Evolutionary conservation across 495 filamentous ascomycete species (phyloP).

Genomic region (Aspergillus bertholletiae): DNA sequence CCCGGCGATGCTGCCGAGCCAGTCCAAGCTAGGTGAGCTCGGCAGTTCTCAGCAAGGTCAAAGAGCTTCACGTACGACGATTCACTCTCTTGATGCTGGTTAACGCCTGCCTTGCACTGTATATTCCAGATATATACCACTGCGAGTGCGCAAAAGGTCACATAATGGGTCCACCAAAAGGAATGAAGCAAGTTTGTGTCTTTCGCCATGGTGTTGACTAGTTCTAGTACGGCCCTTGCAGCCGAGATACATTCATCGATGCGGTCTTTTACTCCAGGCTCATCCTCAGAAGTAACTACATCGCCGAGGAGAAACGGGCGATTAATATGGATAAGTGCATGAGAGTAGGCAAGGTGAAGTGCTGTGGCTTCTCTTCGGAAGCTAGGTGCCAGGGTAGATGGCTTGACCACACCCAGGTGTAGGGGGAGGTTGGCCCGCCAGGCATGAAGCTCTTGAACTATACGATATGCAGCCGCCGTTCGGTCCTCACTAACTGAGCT

Average conservation of each 20-base stretch:
- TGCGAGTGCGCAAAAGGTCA: slow-evolving; percentile 31
- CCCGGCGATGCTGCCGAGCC: slow-evolving; percentile 12
- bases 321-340: slow-evolving; percentile 24
- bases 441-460: slow-evolving; percentile 13
- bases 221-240: slow-evolving; percentile 4
- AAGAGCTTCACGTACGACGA: not conserved
- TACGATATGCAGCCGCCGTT: slow-evolving; percentile 5
- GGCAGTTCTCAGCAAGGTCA: slow-evolving; percentile 1
- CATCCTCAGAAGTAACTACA: not conserved
- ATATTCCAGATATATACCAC: slow-evolving; percentile 36
- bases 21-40: not conserved
- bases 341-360: slow-evolving; percentile 21
- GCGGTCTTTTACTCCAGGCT: not conserved
- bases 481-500: slow-evolving; percentile 12
- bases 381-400: slow-evolving; percentile 18
- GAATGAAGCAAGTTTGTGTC: slow-evolving; percentile 23
- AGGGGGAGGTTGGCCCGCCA: slow-evolving; percentile 20
- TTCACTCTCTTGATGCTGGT: not conserved
- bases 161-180: slow-evolving; percentile 39
- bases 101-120: slow-evolving; percentile 13
- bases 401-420: slow-evolving; percentile 16
- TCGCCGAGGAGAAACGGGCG: slow-evolving; percentile 20
- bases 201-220: slow-evolving; percentile 14
- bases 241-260: not conserved
- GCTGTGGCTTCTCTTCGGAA: slow-evolving; percentile 20